Evolutionary conservation across 257 asterid genomes (phyloP).

Genomic region (Petrea volubilis): DNA sequence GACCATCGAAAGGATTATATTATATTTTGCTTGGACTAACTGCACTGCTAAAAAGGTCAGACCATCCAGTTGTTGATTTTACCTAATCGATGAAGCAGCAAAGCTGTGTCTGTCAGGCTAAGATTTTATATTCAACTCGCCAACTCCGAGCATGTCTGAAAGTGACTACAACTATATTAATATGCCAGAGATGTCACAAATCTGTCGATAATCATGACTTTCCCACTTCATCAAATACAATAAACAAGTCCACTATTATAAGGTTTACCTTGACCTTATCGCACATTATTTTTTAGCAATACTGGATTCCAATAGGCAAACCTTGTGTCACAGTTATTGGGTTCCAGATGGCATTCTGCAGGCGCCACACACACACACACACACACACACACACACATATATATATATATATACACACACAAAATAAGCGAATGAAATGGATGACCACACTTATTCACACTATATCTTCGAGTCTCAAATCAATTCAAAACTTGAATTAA

Average conservation of each 20-base stretch:
- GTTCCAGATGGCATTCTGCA: not conserved
- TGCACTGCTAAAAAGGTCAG: slow-evolving; percentile 17
- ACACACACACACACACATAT: no score
- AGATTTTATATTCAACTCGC: not conserved
- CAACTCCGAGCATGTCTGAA: not conserved
- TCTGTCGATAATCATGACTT: not conserved
- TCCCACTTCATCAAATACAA: slow-evolving; percentile 13
- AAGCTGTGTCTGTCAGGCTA: slow-evolving; percentile 7
- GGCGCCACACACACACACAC: not conserved
- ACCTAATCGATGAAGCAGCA: slow-evolving; percentile 32
- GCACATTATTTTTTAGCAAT: not conserved
- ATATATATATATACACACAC: no score
- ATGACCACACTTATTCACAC: no score
- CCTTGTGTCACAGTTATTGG: not conserved
- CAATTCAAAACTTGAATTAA: slow-evolving; percentile 19
- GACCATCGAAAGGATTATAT: not conserved
- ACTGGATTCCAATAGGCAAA: not conserved
- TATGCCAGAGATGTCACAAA: not conserved
- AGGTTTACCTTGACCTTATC: not conserved
- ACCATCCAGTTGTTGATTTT: slow-evolving; percentile 21
- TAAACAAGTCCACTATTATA: slow-evolving; percentile 17
- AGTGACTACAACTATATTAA: slow-evolving; percentile 4
- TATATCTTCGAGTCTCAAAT: no score
- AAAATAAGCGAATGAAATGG: no score
- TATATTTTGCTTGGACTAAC: no score